Evolutionary conservation across 2,329 filamentous ascomycete species (phyloP).

Genomic region (Cryphonectria carpinicola): DNA sequence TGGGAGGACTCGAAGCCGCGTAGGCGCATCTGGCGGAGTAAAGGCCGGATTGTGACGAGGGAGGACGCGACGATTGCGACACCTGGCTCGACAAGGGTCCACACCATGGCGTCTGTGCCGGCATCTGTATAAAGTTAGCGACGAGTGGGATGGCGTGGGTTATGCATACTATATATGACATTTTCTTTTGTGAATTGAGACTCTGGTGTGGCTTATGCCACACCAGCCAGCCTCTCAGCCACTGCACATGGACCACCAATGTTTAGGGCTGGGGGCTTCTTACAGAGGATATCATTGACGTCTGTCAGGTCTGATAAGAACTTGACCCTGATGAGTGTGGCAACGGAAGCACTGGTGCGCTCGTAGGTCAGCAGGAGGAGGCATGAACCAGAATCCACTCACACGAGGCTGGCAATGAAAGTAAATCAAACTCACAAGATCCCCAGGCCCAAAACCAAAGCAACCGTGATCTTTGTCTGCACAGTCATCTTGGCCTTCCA

Average conservation of each 20-base stretch:
- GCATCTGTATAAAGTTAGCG: conserved; percentile 40
- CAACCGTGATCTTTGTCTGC: conserved; percentile 56
- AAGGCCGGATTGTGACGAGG: conserved; percentile 57
- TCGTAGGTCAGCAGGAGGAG: not conserved
- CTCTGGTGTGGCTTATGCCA: not conserved
- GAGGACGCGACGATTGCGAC: conserved; percentile 59
- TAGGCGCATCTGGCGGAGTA: conserved; percentile 53
- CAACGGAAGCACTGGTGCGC: conserved; percentile 51
- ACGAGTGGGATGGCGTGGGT: not conserved
- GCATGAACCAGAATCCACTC: not conserved
- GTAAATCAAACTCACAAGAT: conserved; percentile 47
- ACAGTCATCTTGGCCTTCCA: conserved; percentile 58
- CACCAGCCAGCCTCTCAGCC: not conserved
- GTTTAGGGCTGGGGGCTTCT: conserved; percentile 28
- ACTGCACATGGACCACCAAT: not conserved
- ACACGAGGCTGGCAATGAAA: not conserved
- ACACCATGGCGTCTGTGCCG: conserved; percentile 57
- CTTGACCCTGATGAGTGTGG: conserved; percentile 56
- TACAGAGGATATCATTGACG: conserved; percentile 53
- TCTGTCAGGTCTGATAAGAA: conserved; percentile 52
- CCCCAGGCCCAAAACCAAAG: conserved; percentile 53
- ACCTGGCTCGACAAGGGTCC: conserved; percentile 61
- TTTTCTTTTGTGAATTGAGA: not conserved
- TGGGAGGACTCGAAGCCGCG: conserved; percentile 51
- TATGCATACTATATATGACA: not conserved